phyloP scores from a whole-genome alignment of 306 rosid genomes.

The Quercus wislizeni region DNA sequence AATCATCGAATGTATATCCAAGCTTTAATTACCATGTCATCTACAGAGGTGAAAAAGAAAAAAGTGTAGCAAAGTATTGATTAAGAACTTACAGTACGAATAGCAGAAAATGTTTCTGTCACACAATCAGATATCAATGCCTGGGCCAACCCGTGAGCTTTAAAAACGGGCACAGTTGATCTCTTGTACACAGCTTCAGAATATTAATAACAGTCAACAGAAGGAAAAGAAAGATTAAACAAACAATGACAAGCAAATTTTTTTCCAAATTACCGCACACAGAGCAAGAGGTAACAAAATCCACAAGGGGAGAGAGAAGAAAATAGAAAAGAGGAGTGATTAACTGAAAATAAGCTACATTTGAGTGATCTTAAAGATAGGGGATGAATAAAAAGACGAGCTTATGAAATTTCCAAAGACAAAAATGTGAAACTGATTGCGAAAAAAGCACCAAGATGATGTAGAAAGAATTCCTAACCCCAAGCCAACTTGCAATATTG shows the following conservation, averaged over 20 bases:
- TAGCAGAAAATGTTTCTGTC: conserved; percentile 91
- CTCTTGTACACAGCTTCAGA: conserved; percentile 84
- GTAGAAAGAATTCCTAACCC: not conserved
- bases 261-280: not conserved
- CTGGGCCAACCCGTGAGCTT: conserved; percentile 85
- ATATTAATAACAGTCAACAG: conserved; percentile 36
- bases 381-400: not conserved
- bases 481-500: not conserved
- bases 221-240: conserved; percentile 21
- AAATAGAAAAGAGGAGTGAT: not conserved
- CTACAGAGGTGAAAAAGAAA: not conserved
- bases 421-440: not conserved
- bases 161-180: conserved; percentile 82
- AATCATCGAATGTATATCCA: conserved; percentile 19
- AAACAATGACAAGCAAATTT: not conserved
- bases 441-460: not conserved
- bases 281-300: not conserved
- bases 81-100: conserved; percentile 80
- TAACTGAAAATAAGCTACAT: not conserved
- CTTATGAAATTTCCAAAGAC: not conserved
- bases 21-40: not conserved
- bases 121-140: conserved; percentile 89
- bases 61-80: not conserved
- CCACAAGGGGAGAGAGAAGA: not conserved
- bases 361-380: not conserved